Percentiles rank a stretch among this genome's conserved stretches.
phyloP scores from a whole-genome alignment of 495 filamentous ascomycete genomes.

The Tuber melanosporum region DNA sequence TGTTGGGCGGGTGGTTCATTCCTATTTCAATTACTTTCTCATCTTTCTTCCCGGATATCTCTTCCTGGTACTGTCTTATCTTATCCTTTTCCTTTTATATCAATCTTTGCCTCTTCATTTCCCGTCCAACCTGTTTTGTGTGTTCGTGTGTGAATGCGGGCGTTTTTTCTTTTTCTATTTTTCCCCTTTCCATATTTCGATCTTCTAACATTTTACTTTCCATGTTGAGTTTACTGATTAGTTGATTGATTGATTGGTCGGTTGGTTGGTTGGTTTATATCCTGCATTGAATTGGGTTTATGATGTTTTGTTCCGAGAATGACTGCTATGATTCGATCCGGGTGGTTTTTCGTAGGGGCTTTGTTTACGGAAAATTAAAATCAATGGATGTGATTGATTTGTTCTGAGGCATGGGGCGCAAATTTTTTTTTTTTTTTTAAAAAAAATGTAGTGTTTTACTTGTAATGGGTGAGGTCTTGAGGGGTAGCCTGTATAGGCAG shows the following conservation, averaged over 20 bases:
- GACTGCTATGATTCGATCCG: neutral
- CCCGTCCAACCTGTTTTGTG: neutral
- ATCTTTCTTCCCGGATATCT: neutral
- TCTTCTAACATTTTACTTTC: neutral
- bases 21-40: neutral
- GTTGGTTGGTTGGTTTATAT: neutral
- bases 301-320: neutral
- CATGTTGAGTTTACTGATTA: neutral
- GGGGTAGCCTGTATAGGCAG: neutral
- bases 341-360: neutral
- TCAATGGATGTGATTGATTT: neutral
- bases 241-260: neutral
- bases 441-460: neutral
- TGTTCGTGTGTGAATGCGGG: neutral
- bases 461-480: neutral
- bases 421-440: neutral
- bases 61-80: neutral
- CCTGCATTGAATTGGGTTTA: conserved; percentile 1
- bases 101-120: neutral
- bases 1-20: neutral
- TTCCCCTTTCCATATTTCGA: neutral
- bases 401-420: neutral
- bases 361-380: neutral
- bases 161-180: neutral
- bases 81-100: neutral